These are phyloP conservation scores for Cystobasidium tubakii DNA, from an alignment of 768 basidiomycete genomes.

Conservation along the genomic window DNA sequence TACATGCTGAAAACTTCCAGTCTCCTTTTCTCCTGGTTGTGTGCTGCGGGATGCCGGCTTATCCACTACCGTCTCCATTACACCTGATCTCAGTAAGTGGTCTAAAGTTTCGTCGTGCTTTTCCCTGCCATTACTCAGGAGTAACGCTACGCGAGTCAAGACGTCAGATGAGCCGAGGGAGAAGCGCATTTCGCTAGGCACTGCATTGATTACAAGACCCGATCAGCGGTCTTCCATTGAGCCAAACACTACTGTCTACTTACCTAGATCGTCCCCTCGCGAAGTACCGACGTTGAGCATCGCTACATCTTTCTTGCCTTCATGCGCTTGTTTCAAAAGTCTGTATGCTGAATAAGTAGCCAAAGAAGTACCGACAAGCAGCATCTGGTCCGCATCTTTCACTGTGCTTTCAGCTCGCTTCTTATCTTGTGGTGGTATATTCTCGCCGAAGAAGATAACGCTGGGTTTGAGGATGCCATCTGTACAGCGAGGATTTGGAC, in stretches of 20 bases:
- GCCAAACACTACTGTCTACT: background rate
- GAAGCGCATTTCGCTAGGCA: conserved; percentile 16
- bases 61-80: conserved; percentile 29
- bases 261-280: conserved; percentile 35
- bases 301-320: conserved; percentile 8
- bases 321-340: conserved; percentile 32
- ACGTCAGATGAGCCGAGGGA: conserved; percentile 33
- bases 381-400: conserved; percentile 45
- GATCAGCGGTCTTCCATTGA: too few species aligned
- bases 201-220: too few species aligned
- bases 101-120: conserved; percentile 2
- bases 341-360: conserved; percentile 51
- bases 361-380: conserved; percentile 50
- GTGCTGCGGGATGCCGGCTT: background rate
- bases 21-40: conserved; percentile 18
- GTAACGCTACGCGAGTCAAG: conserved; percentile 25
- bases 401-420: conserved; percentile 32
- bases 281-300: conserved; percentile 36
- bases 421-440: conserved; percentile 34
- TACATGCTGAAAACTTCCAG: background rate
- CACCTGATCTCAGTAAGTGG: conserved; percentile 20
- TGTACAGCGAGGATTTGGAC: conserved; percentile 30
- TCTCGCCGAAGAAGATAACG: conserved; percentile 39
- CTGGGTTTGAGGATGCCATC: conserved; percentile 34
- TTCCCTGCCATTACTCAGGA: conserved; percentile 16